These are phyloP conservation scores for Borovskyia barvae DNA, from an alignment of 208 protist species.

Conservation along the genomic window DNA sequence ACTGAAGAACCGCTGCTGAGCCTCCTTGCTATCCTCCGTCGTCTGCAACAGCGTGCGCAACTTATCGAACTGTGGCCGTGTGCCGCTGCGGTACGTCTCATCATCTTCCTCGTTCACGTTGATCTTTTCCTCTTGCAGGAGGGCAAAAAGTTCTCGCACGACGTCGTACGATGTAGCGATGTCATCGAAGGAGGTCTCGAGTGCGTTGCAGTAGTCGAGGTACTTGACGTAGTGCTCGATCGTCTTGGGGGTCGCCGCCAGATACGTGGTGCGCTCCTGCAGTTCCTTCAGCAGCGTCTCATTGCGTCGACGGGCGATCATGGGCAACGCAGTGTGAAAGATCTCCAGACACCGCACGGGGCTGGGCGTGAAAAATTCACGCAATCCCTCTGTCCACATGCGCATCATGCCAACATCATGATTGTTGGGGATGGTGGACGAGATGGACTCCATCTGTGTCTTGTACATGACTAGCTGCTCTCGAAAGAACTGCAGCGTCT, in stretches of 20 bases:
- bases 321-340: slow-evolving; percentile 89
- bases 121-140: slow-evolving; percentile 89
- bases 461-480: slow-evolving; percentile 86
- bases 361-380: slow-evolving; percentile 91
- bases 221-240: slow-evolving; percentile 94
- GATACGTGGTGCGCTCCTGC: slow-evolving; percentile 78
- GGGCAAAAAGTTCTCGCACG: slow-evolving; percentile 86
- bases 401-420: slow-evolving; percentile 87
- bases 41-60: slow-evolving; percentile 86
- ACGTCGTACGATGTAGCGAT: slow-evolving; percentile 87
- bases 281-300: slow-evolving; percentile 85
- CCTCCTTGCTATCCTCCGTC: slow-evolving; percentile 87
- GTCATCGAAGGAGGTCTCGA: slow-evolving; percentile 77
- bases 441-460: slow-evolving; percentile 83
- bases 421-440: slow-evolving; percentile 79
- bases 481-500: slow-evolving; percentile 87
- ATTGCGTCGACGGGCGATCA: slow-evolving; percentile 89
- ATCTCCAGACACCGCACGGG: slow-evolving; percentile 82
- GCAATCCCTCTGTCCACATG: slow-evolving; percentile 81
- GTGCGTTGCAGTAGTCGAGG: slow-evolving; percentile 78
- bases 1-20: slow-evolving; percentile 90
- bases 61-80: slow-evolving; percentile 91
- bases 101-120: slow-evolving; percentile 83
- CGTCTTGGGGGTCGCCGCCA: slow-evolving; percentile 78
- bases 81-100: slow-evolving; percentile 91